A percentile compares a stretch with the other conserved stretches of the same genome.
phyloP scores from a whole-genome alignment of 169 alveolate species.

The Pseudocohnilembus persalinus region DNA sequence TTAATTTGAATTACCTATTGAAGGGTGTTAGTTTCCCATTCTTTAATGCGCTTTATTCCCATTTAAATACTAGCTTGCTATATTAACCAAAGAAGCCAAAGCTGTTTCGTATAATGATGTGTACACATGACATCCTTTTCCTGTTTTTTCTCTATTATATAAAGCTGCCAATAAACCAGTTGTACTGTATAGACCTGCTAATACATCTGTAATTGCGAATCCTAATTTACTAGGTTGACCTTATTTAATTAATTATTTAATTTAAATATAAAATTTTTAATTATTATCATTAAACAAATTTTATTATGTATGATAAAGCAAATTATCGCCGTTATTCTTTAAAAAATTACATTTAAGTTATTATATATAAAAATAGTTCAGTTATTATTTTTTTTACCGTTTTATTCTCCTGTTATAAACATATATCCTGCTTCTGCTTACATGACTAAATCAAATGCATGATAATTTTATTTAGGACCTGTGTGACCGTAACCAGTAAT shows the following conservation, averaged over 20 bases:
- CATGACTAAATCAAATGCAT: slow-evolving; percentile 69
- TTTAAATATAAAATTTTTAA: no score
- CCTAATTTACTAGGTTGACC: slow-evolving; percentile 69
- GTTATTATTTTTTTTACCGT: neutral
- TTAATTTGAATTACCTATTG: no score
- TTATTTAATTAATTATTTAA: no score
- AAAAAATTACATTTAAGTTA: no score
- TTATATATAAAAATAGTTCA: neutral
- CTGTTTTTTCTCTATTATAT: slow-evolving; percentile 52
- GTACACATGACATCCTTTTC: slow-evolving; percentile 56
- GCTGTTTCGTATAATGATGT: slow-evolving; percentile 51
- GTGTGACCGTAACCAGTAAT: slow-evolving; percentile 63
- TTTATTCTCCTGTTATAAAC: slow-evolving; percentile 54
- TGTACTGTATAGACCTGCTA: slow-evolving; percentile 57
- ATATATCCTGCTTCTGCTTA: slow-evolving; percentile 69
- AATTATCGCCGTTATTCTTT: no score
- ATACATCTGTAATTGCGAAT: slow-evolving; percentile 67
- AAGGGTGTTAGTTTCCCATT: slow-evolving; percentile 66
- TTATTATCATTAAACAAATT: no score
- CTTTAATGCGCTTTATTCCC: slow-evolving; percentile 50
- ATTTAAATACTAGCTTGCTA: slow-evolving; percentile 48
- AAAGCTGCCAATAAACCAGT: slow-evolving; percentile 57
- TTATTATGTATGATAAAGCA: no score
- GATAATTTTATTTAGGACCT: slow-evolving; percentile 40
- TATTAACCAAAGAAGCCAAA: slow-evolving; percentile 56